Conservation (phyloP, 306 rosid species). For the Dryas drummondii region DNA sequence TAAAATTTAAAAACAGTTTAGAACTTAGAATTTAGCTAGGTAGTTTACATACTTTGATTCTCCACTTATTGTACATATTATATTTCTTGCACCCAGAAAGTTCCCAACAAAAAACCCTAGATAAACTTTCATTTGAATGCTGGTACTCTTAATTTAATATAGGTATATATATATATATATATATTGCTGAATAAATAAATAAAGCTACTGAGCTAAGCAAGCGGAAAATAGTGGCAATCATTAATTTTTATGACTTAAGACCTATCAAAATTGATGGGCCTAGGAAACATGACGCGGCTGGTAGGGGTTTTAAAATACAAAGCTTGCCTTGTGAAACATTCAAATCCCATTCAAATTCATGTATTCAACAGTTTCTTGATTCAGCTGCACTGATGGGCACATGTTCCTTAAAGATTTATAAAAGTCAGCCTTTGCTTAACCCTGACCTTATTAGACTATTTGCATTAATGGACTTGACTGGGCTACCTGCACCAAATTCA, state of each 20-base stretch:
- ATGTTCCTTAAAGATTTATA: conserved; percentile 17
- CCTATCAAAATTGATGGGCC: not conserved
- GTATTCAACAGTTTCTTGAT: conserved; percentile 21
- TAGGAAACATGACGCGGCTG: conserved; percentile 28
- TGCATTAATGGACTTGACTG: not conserved
- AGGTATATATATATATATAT: too few species aligned
- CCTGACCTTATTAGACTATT: not conserved
- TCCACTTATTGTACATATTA: not conserved
- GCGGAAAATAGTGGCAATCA: conserved; percentile 19
- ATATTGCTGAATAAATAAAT: conserved; percentile 2
- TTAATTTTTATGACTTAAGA: not conserved
- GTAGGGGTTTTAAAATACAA: conserved; percentile 20
- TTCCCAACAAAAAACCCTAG: not conserved
- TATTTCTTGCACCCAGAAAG: conserved; percentile 2
- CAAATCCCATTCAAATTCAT: conserved; percentile 29
- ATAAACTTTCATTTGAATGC: too few species aligned
- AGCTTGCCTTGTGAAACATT: conserved; percentile 39
- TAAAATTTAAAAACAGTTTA: too few species aligned
- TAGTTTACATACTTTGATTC: too few species aligned
- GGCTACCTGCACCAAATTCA: not conserved
- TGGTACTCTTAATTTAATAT: too few species aligned
- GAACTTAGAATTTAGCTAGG: too few species aligned
- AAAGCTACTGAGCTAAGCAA: conserved; percentile 23
- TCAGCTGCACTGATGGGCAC: conserved; percentile 35
- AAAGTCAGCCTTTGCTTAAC: conserved; percentile 15